These are phyloP conservation scores for Beta vulgaris DNA, from an alignment of 148 eudicot species.

Conservation along the genomic window DNA sequence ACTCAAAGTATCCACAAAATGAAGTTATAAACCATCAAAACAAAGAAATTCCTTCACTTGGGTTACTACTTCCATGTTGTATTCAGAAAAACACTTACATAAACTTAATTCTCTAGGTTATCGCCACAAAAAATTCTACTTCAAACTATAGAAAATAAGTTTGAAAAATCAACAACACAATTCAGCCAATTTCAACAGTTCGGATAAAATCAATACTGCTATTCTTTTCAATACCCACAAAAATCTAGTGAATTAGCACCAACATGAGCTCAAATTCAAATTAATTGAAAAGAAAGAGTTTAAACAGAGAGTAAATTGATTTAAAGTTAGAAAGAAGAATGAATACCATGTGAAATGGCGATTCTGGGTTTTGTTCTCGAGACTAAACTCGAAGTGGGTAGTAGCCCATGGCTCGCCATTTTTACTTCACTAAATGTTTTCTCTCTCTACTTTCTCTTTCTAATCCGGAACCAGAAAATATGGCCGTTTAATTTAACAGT, in stretches of 20 bases:
- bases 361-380: conserved; percentile 10
- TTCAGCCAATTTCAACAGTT: neutral
- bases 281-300: neutral
- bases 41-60: too few species aligned
- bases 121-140: neutral
- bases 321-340: neutral
- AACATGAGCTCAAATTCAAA: neutral
- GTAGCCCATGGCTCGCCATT: conserved; percentile 28
- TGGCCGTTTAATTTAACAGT: neutral
- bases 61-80: neutral
- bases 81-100: neutral
- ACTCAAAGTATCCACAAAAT: too few species aligned
- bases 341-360: conserved; percentile 11
- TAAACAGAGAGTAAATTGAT: neutral
- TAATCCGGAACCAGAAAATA: too few species aligned
- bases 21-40: too few species aligned
- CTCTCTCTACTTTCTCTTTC: neutral
- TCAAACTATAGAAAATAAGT: neutral
- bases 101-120: too few species aligned
- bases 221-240: neutral
- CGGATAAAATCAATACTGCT: neutral
- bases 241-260: neutral
- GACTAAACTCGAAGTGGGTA: conserved; percentile 21
- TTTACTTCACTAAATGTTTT: neutral
- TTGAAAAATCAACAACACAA: neutral